phyloP scores from a whole-genome alignment of 1,284 basidiomycete species.

The Coriolopsis trogii region DNA sequence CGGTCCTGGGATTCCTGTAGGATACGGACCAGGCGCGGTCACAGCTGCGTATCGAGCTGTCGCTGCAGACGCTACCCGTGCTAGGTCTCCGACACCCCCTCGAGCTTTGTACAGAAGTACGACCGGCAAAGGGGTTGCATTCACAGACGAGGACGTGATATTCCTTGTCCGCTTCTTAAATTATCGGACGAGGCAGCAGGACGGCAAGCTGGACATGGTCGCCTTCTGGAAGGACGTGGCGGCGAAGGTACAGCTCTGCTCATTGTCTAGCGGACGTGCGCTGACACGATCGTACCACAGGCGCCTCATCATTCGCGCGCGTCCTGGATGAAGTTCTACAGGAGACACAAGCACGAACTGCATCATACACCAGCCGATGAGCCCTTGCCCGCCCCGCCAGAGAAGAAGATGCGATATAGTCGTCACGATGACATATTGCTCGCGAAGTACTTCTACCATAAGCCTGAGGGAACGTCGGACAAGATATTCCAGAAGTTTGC shows the following conservation, averaged over 20 bases:
- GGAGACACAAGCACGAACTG: slow-evolving; percentile 80
- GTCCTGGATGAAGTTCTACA: slow-evolving; percentile 89
- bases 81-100: slow-evolving; percentile 77
- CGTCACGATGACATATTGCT: slow-evolving; percentile 74
- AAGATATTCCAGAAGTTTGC: slow-evolving; percentile 80
- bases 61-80: slow-evolving; percentile 45
- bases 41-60: slow-evolving; percentile 47
- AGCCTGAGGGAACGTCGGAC: slow-evolving; percentile 77
- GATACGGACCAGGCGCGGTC: slow-evolving; percentile 44
- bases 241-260: slow-evolving; percentile 51
- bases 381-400: slow-evolving; percentile 70
- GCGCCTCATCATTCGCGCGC: slow-evolving; percentile 85
- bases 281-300: slow-evolving; percentile 36
- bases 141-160: slow-evolving; percentile 76
- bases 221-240: slow-evolving; percentile 86
- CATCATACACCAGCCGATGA: slow-evolving; percentile 62
- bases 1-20: slow-evolving; percentile 24
- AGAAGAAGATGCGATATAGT: slow-evolving; percentile 85
- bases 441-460: slow-evolving; percentile 68
- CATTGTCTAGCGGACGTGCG: not conserved
- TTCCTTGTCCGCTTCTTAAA: slow-evolving; percentile 77
- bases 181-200: slow-evolving; percentile 50
- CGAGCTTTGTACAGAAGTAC: slow-evolving; percentile 77
- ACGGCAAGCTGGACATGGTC: slow-evolving; percentile 74
- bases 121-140: slow-evolving; percentile 84